Percentiles rank a stretch among this genome's conserved stretches.
Conservation (phyloP, 345 rosid genomes). For the Cardamine resedifolia region DNA sequence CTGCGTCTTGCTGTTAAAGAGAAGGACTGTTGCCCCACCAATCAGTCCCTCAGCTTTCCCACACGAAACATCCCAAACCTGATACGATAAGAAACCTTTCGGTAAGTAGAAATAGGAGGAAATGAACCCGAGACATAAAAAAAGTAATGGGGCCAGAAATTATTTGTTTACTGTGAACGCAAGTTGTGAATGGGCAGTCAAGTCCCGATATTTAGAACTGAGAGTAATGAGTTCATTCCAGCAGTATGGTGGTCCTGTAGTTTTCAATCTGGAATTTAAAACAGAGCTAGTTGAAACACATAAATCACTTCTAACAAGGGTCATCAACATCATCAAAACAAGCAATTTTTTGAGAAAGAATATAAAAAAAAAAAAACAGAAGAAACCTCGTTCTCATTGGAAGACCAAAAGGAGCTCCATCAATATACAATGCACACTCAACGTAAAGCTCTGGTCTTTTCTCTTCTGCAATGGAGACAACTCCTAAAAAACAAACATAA, state of each 20-base stretch:
- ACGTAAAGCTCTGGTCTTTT: slow-evolving; percentile 70
- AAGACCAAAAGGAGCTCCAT: slow-evolving; percentile 92
- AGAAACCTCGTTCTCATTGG: slow-evolving; percentile 82
- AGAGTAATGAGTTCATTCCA: slow-evolving; percentile 89
- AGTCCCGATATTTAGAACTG: slow-evolving; percentile 89
- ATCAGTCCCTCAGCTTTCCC: slow-evolving; percentile 81
- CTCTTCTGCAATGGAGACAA: slow-evolving; percentile 52
- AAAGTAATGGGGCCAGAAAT: background rate
- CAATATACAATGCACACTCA: slow-evolving; percentile 82
- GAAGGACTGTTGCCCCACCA: slow-evolving; percentile 91
- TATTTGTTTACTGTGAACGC: slow-evolving; percentile 74
- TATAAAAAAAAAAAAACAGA: background rate
- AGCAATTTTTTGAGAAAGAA: too few species aligned
- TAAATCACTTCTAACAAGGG: background rate
- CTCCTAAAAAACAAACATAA: slow-evolving; percentile 39
- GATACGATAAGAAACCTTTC: background rate
- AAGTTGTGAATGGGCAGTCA: slow-evolving; percentile 84
- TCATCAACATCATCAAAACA: slow-evolving; percentile 20
- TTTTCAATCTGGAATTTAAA: slow-evolving; percentile 68
- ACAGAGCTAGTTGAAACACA: slow-evolving; percentile 13
- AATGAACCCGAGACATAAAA: slow-evolving; percentile 18
- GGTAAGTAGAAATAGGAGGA: background rate
- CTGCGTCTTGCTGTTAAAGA: slow-evolving; percentile 84
- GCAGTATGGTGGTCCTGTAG: slow-evolving; percentile 69
- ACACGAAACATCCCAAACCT: slow-evolving; percentile 97